phyloP scores from a whole-genome alignment of 768 basidiomycete species.

The Phylloporus scabripes region DNA sequence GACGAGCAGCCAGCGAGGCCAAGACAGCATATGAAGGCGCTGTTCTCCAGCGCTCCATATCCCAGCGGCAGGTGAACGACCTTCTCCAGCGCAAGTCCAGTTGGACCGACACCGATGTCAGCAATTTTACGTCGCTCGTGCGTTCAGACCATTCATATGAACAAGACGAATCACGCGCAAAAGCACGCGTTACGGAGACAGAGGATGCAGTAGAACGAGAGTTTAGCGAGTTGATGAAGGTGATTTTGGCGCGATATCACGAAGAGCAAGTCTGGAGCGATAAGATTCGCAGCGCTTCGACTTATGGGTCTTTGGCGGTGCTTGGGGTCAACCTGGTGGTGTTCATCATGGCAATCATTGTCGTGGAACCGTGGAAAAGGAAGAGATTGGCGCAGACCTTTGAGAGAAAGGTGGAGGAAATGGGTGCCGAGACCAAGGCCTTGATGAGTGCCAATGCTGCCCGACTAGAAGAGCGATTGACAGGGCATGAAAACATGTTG shows the following conservation, averaged over 20 bases:
- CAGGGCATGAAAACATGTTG: constrained; percentile 39
- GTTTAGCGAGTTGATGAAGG: constrained; percentile 82
- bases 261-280: constrained; percentile 99
- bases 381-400: constrained; percentile 81
- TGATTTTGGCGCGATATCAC: constrained; percentile 89
- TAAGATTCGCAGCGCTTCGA: constrained; percentile 93
- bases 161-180: constrained; percentile 68
- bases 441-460: constrained; percentile 45
- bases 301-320: constrained; percentile 85
- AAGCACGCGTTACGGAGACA: constrained; percentile 56
- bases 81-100: constrained; percentile 86
- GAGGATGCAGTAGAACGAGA: constrained; percentile 83
- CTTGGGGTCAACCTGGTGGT: constrained; percentile 85
- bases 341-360: constrained; percentile 81
- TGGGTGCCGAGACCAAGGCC: constrained; percentile 36
- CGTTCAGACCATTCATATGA: constrained; percentile 86
- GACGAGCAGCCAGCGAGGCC: constrained; percentile 61
- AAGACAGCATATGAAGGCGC: constrained; percentile 76
- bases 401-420: constrained; percentile 71
- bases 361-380: constrained; percentile 98
- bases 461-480: constrained; percentile 45
- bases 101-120: constrained; percentile 91
- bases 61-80: constrained; percentile 95
- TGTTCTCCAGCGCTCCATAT: constrained; percentile 72
- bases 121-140: constrained; percentile 84